Evolutionary conservation across 768 basidiomycete species (phyloP), one percentile per base, ranked within the genome.

Genomic region (Lactarius hatsudake): DNA sequence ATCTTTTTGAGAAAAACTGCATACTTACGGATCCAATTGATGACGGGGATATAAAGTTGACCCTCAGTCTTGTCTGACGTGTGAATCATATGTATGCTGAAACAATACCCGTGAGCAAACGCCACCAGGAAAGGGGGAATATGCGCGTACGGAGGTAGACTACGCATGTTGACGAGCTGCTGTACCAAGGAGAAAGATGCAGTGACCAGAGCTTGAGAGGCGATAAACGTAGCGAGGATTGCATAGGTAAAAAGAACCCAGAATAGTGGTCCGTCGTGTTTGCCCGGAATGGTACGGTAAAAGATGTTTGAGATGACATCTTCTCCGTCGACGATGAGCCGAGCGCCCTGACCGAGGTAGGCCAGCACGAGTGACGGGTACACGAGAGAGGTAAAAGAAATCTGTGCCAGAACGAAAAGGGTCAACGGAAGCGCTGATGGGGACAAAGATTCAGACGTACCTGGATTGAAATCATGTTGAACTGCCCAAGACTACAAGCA

Each of bases 281-380:
- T 75, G 0, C 88, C 88, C 0, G 89, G 89, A 54, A 91, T 89
- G 2, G 85, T 80, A 1, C 78, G 76, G 76, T 88, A 90, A 73
- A 91, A 90, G 1, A 89, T 75, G 68, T 87, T 86, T 0, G 70
- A 18, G 6, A 90, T 71, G 23, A 87, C 81, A 0, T 54, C 69
- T 30, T 81, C 80, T 5, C 84, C 83, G 65, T 86, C 80, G 3
- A 69, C 63, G 66, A 89, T 83, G 45, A 91, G 76, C 2, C 83
- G 79, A 15, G 89, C 85, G 13, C 89, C 89, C 75, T 91, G 89
- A 1, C 89, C 89, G n/a, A 91, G 83, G 72, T 91, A 91, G 9
- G 86, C 84, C 0, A 91, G 78, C 1, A 87, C 68, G 43, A 91
- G 77, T 23, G 82, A 81, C 0, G 87, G 87, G 71, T 87, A 89